phyloP scores from a whole-genome alignment of 441 rosid species.

The Aleurites moluccanus region DNA sequence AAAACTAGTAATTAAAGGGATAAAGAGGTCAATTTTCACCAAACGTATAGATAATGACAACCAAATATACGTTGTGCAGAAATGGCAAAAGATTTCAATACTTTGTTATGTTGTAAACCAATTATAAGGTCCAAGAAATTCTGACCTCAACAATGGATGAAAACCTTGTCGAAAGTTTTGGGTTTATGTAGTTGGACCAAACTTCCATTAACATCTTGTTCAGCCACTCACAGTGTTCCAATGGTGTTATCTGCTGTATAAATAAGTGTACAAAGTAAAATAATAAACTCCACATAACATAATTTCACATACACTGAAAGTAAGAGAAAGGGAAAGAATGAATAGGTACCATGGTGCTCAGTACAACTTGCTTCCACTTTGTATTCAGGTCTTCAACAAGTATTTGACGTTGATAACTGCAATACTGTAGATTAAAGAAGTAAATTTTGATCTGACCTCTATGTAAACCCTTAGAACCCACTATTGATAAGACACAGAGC shows the following conservation, averaged over 20 bases:
- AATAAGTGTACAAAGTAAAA: slow-evolving; percentile 10
- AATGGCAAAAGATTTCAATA: background rate
- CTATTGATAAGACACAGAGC: too few species aligned
- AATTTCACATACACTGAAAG: slow-evolving; percentile 4
- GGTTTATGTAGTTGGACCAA: slow-evolving; percentile 70
- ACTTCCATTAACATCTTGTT: slow-evolving; percentile 83
- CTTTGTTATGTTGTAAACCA: background rate
- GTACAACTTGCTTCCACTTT: slow-evolving; percentile 69
- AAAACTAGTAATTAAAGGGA: background rate
- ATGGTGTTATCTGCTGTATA: slow-evolving; percentile 73
- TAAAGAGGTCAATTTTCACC: background rate
- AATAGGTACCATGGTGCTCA: slow-evolving; percentile 54
- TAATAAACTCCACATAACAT: slow-evolving; percentile 8
- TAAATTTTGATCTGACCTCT: background rate
- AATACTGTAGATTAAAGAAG: slow-evolving; percentile 47
- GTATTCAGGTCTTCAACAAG: slow-evolving; percentile 83
- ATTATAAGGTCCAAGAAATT: slow-evolving; percentile 13
- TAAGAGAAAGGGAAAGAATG: slow-evolving; percentile 12
- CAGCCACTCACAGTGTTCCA: slow-evolving; percentile 96
- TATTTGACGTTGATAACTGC: slow-evolving; percentile 58
- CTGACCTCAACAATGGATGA: slow-evolving; percentile 82
- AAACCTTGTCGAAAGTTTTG: slow-evolving; percentile 69
- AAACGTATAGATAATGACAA: background rate
- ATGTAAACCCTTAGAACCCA: background rate
- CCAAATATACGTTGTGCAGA: slow-evolving; percentile 12